Evolutionary conservation across 495 filamentous ascomycete species (phyloP).

Genomic region (Cercophora newfieldiana): DNA sequence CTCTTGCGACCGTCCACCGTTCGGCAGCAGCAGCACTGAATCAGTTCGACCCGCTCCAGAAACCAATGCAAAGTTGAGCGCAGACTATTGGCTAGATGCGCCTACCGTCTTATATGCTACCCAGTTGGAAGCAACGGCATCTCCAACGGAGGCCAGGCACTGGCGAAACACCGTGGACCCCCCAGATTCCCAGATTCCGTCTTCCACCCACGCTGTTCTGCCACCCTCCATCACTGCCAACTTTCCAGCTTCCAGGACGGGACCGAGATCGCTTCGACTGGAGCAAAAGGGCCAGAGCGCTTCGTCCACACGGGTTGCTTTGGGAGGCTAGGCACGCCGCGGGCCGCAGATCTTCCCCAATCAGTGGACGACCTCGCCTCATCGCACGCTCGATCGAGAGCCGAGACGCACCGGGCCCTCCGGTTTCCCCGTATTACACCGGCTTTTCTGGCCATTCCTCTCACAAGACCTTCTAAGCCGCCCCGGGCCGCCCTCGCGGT

Average conservation of each 20-base stretch:
- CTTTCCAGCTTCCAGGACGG: conserved; percentile 1
- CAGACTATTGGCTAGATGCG: neutral
- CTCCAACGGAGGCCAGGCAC: neutral
- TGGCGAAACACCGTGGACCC: neutral
- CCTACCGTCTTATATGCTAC: neutral
- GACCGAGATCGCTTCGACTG: neutral
- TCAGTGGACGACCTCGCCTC: conserved; percentile 3
- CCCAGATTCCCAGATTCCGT: neutral
- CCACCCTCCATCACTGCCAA: conserved; percentile 2
- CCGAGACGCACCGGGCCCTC: neutral
- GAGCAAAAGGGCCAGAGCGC: neutral
- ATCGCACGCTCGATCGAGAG: neutral
- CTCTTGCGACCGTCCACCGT: neutral
- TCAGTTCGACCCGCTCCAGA: neutral
- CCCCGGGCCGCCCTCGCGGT: neutral
- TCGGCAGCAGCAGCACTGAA: neutral
- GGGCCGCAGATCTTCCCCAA: conserved; percentile 6
- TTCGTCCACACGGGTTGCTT: neutral
- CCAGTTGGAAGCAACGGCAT: conserved; percentile 1
- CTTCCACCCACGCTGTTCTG: neutral
- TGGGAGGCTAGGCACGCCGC: neutral
- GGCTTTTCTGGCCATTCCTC: neutral
- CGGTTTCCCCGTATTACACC: neutral
- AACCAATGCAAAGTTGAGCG: neutral
- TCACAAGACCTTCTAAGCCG: conserved; percentile 6